Base-by-base conservation (phyloP, 2,329 filamentous ascomycete species). In the Sarocladiaceae sp. region DNA sequence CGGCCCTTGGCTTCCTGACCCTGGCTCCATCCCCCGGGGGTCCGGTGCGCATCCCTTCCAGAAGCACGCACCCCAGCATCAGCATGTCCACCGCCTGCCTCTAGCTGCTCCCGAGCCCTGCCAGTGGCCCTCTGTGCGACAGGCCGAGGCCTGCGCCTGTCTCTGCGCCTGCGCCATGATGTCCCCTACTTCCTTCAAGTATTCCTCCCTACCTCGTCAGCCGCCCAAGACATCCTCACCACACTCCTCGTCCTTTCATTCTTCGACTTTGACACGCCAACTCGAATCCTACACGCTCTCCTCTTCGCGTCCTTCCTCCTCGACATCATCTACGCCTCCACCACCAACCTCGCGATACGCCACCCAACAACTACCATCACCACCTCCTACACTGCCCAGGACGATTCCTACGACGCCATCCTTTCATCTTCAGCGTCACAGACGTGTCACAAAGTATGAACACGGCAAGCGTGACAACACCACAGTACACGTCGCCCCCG, bases 161-260 rank as follows among this genome's bases (percentile, higher is more conserved):
- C 21, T 41, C 37, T n/a, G 23, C 15, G 34, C 43, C 33, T 35
- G 24, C 20, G 47, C 44, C 45, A 53, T 53, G 51, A 53, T 53
- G 47, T 53, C 51, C 34, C 47, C 51, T 24, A 50, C 45, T 33
- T 50, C 51, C 23, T 53, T 52, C 44, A 43, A 47, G 43, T 51
- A 53, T 47, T 50, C 43, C 29, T 42, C 16, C 16, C 44, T 43
- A 15, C 43, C n/a, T n/a, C n/a, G n/a, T n/a, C n/a, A n/a, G n/a
- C n/a, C 48, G 32, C 44, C 16, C 26, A 33, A 46, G 20, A 35
- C 33, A 29, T 21, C 39, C 15, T 42, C 45, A 33, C 35, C 39
- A 35, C 18, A 35, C 32, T 47, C 42, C 24, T 44, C 37, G 21
- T 45, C 48, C 24, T 45, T 47, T n/a, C 29, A 43, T 16, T 29